Conservation (phyloP, 768 basidiomycete genomes). For the Polyporus arcularius region DNA sequence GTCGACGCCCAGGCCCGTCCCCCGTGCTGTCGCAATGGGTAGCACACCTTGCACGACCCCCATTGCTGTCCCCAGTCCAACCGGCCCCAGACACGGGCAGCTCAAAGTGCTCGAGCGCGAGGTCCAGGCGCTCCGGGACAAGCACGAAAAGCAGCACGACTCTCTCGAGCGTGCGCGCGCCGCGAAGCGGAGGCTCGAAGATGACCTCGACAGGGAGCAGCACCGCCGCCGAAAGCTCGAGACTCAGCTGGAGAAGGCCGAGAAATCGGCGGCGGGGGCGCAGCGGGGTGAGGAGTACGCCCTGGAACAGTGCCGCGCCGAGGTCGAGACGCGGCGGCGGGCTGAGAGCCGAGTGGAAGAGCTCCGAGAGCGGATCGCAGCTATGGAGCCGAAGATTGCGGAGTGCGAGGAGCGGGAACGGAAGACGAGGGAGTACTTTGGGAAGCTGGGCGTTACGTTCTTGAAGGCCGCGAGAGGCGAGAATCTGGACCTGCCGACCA, state of each 20-base stretch:
- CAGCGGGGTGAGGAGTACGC: constrained; percentile 16
- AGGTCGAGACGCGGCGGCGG: constrained; percentile 18
- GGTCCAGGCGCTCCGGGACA: constrained; percentile 40
- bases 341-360: constrained; percentile 15
- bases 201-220: constrained; percentile 29
- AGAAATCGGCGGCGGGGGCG: constrained; percentile 7
- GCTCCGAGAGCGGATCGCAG: neutral
- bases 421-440: constrained; percentile 21
- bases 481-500: neutral
- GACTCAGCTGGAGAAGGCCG: constrained; percentile 16
- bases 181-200: constrained; percentile 48
- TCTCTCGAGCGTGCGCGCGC: constrained; percentile 36
- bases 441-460: constrained; percentile 20
- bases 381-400: constrained; percentile 12
- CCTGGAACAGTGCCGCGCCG: constrained; percentile 20
- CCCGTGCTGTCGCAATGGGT: neutral
- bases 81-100: constrained; percentile 1
- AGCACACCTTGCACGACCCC: neutral
- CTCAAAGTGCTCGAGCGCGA: constrained; percentile 35
- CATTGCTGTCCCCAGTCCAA: neutral
- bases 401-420: constrained; percentile 17
- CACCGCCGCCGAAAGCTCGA: constrained; percentile 26
- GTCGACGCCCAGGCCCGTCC: neutral
- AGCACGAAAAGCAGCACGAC: constrained; percentile 29
- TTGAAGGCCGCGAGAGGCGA: constrained; percentile 25